Evolutionary conservation across 805 yeast genomes (phyloP), one percentile per base, ranked within the genome.

Genomic region (Hanseniaspora lachancei): DNA sequence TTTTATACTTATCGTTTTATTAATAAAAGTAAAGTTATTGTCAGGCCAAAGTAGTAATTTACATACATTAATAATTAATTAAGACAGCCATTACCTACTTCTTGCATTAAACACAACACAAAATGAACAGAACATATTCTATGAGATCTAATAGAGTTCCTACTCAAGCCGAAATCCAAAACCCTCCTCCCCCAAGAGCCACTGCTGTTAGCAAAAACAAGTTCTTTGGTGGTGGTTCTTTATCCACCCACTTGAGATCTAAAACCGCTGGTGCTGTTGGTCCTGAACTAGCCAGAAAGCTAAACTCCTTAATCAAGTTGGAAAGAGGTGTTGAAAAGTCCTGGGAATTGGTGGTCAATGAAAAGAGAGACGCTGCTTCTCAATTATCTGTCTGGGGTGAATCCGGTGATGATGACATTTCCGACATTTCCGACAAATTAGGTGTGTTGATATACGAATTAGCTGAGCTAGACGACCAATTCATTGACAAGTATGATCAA

Each of bases 141-240:
- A 72, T 85, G 67, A 82, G 91, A 79, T 76, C 81, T 64, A 71
- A 84, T 57, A 86, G 96, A 73, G 97, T 97, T 41, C 98, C 98
- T 60, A 89, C 98, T 57, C 97, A 97, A 58, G 80, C 96, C 62
- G 96, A 91, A 74, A 73, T 91, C 72, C 89, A 84, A 70, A 78
- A 86, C 51, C 97, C 97, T 36, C 46, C 53, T 36, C 91, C 95
- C 56, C 97, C 97, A 49, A 97, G 97, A 61, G 83, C 95, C 43
- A 82, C 96, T 35, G 75, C 95, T 55, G 85, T 97, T 66, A 88
- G 88, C 75, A 65, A 77, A 58, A 79, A 82, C 64, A 82, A 82
- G 66, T 91, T 89, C 75, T 91, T 93, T 66, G 97, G 97, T 66
- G 81, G 82, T 70, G 88, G 89, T 57, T 75, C 75, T 47, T 59